Evolutionary conservation across 352 stramenopile species (phyloP).

Genomic region (Phytophthora palmivora): DNA sequence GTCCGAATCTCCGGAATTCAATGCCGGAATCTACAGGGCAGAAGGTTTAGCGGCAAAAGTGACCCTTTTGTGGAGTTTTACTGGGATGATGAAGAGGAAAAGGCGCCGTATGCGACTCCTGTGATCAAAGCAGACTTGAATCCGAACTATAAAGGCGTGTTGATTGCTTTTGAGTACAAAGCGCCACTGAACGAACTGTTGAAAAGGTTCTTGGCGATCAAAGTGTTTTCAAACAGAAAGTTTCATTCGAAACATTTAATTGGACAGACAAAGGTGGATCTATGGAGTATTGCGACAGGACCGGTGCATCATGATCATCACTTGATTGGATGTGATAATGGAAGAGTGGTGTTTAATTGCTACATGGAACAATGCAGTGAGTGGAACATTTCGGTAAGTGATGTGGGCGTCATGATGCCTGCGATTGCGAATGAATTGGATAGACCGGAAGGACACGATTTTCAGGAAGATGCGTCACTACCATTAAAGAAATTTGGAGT

Average conservation of each 20-base stretch:
- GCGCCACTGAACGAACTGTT: slow-evolving; percentile 59
- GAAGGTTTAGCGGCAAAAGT: slow-evolving; percentile 84
- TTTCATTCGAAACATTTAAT: slow-evolving; percentile 85
- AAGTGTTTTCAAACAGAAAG: slow-evolving; percentile 86
- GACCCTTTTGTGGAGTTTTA: slow-evolving; percentile 91
- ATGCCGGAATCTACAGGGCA: slow-evolving; percentile 85
- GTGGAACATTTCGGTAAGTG: slow-evolving; percentile 90
- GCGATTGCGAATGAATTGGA: slow-evolving; percentile 90
- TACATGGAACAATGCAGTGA: slow-evolving; percentile 93
- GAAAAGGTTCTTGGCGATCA: slow-evolving; percentile 71
- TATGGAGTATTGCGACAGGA: slow-evolving; percentile 85
- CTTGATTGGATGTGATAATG: slow-evolving; percentile 86
- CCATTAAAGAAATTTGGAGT: slow-evolving; percentile 90
- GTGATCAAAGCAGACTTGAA: slow-evolving; percentile 90
- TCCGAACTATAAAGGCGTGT: slow-evolving; percentile 88
- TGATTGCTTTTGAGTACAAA: slow-evolving; percentile 90
- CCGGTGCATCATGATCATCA: slow-evolving; percentile 91
- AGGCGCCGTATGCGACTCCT: slow-evolving; percentile 76
- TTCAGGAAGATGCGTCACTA: slow-evolving; percentile 89
- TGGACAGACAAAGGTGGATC: slow-evolving; percentile 75
- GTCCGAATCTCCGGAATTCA: slow-evolving; percentile 89
- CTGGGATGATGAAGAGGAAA: slow-evolving; percentile 81
- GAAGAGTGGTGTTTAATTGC: slow-evolving; percentile 90
- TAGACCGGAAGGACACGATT: slow-evolving; percentile 88
- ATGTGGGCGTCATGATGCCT: slow-evolving; percentile 90